Conservation (phyloP, 345 rosid genomes). For the Durio zibethinus region DNA sequence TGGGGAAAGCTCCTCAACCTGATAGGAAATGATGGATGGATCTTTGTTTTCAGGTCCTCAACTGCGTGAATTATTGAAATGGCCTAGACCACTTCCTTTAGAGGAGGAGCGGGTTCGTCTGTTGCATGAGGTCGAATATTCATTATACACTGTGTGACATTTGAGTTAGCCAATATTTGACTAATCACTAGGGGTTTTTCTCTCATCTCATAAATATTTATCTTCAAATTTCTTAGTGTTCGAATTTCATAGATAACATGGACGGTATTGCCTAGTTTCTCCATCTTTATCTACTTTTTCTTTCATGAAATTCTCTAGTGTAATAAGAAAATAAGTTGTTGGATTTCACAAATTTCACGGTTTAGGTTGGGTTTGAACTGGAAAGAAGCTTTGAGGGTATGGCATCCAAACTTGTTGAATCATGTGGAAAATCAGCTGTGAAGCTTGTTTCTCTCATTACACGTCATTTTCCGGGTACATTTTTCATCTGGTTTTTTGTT, state of each 20-base stretch:
- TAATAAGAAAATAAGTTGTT: background rate
- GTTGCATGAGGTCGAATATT: slow-evolving; percentile 58
- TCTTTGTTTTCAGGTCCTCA: slow-evolving; percentile 46
- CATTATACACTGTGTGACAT: background rate
- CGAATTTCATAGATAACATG: background rate
- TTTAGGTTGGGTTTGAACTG: slow-evolving; percentile 69
- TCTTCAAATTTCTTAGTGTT: background rate
- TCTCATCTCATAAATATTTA: slow-evolving; percentile 6
- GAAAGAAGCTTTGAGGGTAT: slow-evolving; percentile 65
- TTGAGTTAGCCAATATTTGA: background rate
- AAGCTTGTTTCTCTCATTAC: slow-evolving; percentile 68
- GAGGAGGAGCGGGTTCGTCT: slow-evolving; percentile 74
- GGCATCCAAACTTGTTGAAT: slow-evolving; percentile 65
- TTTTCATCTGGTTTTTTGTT: background rate
- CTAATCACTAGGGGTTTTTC: background rate
- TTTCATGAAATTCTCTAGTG: background rate
- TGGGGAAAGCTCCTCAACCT: background rate
- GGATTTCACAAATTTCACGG: slow-evolving; percentile 14
- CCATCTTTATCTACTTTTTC: background rate
- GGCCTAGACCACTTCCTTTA: slow-evolving; percentile 85
- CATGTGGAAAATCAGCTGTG: slow-evolving; percentile 65
- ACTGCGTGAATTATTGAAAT: slow-evolving; percentile 56
- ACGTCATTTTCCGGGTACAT: slow-evolving; percentile 64
- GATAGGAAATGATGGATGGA: background rate
- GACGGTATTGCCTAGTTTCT: background rate